Percentiles rank a stretch among this genome's conserved stretches.
Evolutionary conservation across 2,329 filamentous ascomycete genomes (phyloP).

Genomic region (Microascus cirrosus): DNA sequence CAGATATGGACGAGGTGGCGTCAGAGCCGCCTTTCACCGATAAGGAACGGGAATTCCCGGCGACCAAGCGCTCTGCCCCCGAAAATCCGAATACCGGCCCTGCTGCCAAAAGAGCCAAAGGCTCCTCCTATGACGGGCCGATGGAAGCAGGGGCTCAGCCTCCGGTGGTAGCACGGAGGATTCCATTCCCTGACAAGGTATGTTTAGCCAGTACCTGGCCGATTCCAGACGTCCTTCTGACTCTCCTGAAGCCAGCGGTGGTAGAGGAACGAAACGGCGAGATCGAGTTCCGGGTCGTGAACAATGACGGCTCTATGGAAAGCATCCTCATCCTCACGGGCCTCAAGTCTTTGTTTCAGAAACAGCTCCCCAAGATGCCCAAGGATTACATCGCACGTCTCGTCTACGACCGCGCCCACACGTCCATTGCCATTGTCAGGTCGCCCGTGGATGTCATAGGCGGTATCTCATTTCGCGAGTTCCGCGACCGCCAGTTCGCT

Average conservation of each 20-base stretch:
- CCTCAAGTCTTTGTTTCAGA: slow-evolving; percentile 95
- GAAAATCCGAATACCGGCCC: too few relatives aligned
- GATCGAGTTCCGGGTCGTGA: slow-evolving; percentile 95
- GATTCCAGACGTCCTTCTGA: neutral
- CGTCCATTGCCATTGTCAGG: slow-evolving; percentile 96
- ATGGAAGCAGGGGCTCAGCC: too few relatives aligned
- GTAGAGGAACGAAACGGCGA: slow-evolving; percentile 88
- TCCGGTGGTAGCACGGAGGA: too few relatives aligned
- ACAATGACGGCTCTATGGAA: slow-evolving; percentile 83
- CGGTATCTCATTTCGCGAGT: slow-evolving; percentile 29
- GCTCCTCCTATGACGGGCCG: too few relatives aligned
- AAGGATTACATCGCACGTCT: slow-evolving; percentile 97
- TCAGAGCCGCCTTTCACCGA: too few relatives aligned
- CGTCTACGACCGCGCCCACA: slow-evolving; percentile 91
- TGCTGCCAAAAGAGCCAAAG: too few relatives aligned
- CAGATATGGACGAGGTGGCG: too few relatives aligned
- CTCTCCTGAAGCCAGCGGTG: slow-evolving; percentile 60
- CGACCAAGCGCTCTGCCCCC: too few relatives aligned
- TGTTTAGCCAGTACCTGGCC: too few relatives aligned
- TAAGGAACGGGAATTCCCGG: too few relatives aligned
- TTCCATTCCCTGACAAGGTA: too few relatives aligned
- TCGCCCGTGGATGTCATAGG: slow-evolving; percentile 89
- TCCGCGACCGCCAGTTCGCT: too few relatives aligned
- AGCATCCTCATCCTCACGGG: slow-evolving; percentile 91
- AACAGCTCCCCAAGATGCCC: slow-evolving; percentile 97